Percentiles rank a stretch among this genome's conserved stretches.
These are phyloP conservation scores for Rachicladosporium sp. DNA, from an alignment of 2,329 filamentous ascomycete species.

Conservation along the genomic window DNA sequence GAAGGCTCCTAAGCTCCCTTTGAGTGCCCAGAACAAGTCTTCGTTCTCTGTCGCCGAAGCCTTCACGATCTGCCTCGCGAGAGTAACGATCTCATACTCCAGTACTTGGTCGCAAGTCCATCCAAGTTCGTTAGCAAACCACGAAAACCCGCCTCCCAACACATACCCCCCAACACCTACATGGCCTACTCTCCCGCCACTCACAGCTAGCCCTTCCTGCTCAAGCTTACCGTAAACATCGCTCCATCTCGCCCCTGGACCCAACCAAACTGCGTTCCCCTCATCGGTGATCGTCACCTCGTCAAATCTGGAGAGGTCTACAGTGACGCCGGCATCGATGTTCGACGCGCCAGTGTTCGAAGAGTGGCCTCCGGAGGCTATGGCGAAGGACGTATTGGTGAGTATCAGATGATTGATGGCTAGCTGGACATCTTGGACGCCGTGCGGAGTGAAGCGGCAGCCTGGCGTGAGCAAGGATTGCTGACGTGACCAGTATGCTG, in stretches of 20 bases:
- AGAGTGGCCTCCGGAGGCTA: slow-evolving; percentile 17
- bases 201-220: slow-evolving; percentile 27
- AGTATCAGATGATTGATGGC: background rate
- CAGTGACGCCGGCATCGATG: slow-evolving; percentile 14
- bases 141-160: slow-evolving; percentile 37
- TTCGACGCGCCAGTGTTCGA: slow-evolving; percentile 14
- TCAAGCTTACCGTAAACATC: slow-evolving; percentile 32
- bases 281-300: slow-evolving; percentile 10
- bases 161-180: slow-evolving; percentile 36
- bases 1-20: slow-evolving; percentile 12
- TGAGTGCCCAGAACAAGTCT: slow-evolving; percentile 18
- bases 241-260: slow-evolving; percentile 33
- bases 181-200: slow-evolving; percentile 32
- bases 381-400: slow-evolving; percentile 13
- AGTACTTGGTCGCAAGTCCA: slow-evolving; percentile 31
- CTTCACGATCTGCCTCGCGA: slow-evolving; percentile 11
- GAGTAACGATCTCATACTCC: slow-evolving; percentile 15
- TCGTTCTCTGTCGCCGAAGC: slow-evolving; percentile 9
- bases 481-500: too few relatives aligned
- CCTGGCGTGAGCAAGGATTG: background rate
- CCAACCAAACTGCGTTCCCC: slow-evolving; percentile 23
- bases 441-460: slow-evolving; percentile 1
- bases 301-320: slow-evolving; percentile 15
- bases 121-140: slow-evolving; percentile 34
- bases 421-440: slow-evolving; percentile 1